Conservation (phyloP, 495 filamentous ascomycete species). For the Pseudomonodictys pantanalensis region DNA sequence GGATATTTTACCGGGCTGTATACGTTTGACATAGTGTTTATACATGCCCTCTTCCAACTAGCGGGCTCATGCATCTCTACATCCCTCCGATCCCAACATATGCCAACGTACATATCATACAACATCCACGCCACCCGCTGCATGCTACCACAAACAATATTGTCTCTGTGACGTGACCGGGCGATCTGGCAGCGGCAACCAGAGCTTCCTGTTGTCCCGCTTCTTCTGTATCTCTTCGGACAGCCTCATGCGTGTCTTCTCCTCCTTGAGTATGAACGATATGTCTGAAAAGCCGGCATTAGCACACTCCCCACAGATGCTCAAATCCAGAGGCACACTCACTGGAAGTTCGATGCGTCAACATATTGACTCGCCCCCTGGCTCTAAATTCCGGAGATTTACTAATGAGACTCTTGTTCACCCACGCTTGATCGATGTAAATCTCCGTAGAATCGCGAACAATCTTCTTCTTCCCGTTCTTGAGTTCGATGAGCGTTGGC, state of each 20-base stretch:
- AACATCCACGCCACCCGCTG: neutral
- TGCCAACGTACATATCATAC: neutral
- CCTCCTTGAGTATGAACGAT: slow-evolving; percentile 85
- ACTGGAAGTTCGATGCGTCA: slow-evolving; percentile 70
- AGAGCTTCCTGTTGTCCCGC: slow-evolving; percentile 66
- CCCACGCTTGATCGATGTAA: slow-evolving; percentile 90
- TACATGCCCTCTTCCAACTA: no score
- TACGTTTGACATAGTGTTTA: no score
- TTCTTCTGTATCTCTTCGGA: slow-evolving; percentile 73
- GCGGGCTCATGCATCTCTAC: neutral
- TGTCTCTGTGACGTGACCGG: slow-evolving; percentile 75
- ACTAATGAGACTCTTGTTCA: slow-evolving; percentile 65
- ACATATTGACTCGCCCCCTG: slow-evolving; percentile 58
- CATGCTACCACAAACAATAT: slow-evolving; percentile 80
- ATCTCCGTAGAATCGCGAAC: slow-evolving; percentile 69
- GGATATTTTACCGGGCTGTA: neutral
- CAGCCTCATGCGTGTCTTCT: slow-evolving; percentile 78
- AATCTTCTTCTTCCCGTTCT: slow-evolving; percentile 40
- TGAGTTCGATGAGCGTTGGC: slow-evolving; percentile 36
- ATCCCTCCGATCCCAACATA: neutral
- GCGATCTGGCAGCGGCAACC: slow-evolving; percentile 80
- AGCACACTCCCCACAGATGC: neutral
- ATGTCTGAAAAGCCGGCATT: slow-evolving; percentile 51
- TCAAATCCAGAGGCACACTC: slow-evolving; percentile 40
- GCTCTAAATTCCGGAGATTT: slow-evolving; percentile 61